Conservation (phyloP, 306 rosid species). For the Pyrus communis region DNA sequence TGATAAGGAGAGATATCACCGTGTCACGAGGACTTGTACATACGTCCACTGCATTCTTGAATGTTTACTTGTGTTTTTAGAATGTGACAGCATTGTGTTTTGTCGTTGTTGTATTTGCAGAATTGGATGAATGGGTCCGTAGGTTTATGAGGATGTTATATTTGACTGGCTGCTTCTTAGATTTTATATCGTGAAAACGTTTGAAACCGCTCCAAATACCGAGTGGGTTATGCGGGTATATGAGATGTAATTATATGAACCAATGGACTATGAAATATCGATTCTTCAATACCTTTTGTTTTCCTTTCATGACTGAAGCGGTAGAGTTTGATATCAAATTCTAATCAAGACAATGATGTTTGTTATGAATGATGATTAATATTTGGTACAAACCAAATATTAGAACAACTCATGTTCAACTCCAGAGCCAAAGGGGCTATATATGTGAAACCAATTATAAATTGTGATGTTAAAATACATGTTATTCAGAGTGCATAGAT, state of each 20-base stretch:
- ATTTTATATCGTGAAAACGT: not conserved
- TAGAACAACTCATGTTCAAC: too few relatives aligned
- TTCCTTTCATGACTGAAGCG: not conserved
- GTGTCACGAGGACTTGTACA: not conserved
- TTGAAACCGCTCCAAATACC: not conserved
- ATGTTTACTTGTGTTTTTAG: not conserved
- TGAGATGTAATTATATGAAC: not conserved
- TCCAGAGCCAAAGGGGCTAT: too few relatives aligned
- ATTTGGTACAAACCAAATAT: not conserved
- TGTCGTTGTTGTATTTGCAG: conserved; percentile 1
- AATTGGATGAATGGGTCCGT: not conserved
- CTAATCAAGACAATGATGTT: not conserved
- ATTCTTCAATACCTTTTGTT: not conserved
- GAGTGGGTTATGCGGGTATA: not conserved
- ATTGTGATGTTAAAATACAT: too few relatives aligned
- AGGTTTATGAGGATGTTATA: not conserved
- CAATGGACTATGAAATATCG: not conserved
- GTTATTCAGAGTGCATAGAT: too few relatives aligned
- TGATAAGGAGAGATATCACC: not conserved
- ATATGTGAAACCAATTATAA: too few relatives aligned
- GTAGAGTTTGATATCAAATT: not conserved
- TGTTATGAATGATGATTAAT: not conserved
- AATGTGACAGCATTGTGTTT: not conserved
- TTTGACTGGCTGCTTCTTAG: conserved; percentile 1
- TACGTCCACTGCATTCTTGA: not conserved